Evolutionary conservation across 2,329 filamentous ascomycete genomes (phyloP), one percentile per base, ranked within the genome.

Genomic region (Fusarium keratoplasticum): DNA sequence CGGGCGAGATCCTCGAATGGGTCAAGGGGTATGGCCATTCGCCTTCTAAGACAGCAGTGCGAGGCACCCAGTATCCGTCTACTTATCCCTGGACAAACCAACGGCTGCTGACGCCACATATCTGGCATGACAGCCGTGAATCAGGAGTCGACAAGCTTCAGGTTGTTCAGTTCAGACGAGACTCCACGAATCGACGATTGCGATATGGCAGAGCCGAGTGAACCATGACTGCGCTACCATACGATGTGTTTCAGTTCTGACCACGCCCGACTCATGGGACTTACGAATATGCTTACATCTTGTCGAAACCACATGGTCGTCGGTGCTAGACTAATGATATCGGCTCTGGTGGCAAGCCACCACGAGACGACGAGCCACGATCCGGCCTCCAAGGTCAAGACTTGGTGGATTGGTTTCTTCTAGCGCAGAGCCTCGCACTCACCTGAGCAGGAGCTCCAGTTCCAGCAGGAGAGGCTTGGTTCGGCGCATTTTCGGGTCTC

Each of bases 1-100:
- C 79, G 79, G 79, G 72, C 76, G 54, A 79, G 73, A 67, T 60
- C 66, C 80, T 81, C 72, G 64, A 80, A 79, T 67, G 60, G 79
- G 80, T 47, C 74, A 80, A 80, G 78, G 73, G 71, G 61, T 52
- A 75, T 73, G 69, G 62, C 61, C 66, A 64, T 70, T 64, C 62
- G 66, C 76, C 66, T 69, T 57, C 66, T 58, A 65, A 70, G 60
- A 71, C 67, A 69, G 54, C 66, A 69, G 69, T 59, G 58, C 60
- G 67, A 78, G 58, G 57, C 50, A 47, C 44, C 71, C 69, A 71
- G 73, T 62, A 66, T 65, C 73, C 66, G 74, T 71, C 65, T 58
- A 64, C 67, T 50, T 66, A 70, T 70, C 73, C 76, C 75, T 66
- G 64, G 55, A 66, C 63, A 73, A 72, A 67, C 65, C 67, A 78